phyloP scores from a whole-genome alignment of 2,329 filamentous ascomycete species.

The Trichoderma koningii region DNA sequence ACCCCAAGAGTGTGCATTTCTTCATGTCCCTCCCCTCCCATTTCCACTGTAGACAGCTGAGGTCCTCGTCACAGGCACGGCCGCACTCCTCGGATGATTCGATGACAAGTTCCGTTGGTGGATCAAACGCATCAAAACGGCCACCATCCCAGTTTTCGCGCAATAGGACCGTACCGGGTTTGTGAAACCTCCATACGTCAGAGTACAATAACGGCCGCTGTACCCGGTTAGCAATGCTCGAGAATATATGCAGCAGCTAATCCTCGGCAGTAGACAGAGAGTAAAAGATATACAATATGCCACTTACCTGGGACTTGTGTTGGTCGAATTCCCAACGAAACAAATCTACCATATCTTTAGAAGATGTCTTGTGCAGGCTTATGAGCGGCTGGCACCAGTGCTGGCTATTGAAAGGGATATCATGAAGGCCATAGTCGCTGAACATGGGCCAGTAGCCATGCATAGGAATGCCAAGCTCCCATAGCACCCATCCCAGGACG shows the following conservation, averaged over 20 bases:
- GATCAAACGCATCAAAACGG: conserved; percentile 37
- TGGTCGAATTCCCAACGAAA: conserved; percentile 49
- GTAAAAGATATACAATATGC: background rate
- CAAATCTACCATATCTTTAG: conserved; percentile 51
- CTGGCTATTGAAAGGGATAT: conserved; percentile 48
- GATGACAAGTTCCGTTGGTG: conserved; percentile 33
- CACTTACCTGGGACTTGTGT: conserved; percentile 38
- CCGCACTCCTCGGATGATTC: conserved; percentile 36
- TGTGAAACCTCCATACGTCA: conserved; percentile 43
- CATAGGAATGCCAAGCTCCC: conserved; percentile 47
- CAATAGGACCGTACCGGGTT: conserved; percentile 35
- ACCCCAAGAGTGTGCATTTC: conserved; percentile 35
- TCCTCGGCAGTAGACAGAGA: background rate
- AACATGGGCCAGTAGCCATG: conserved; percentile 54
- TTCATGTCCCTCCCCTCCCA: conserved; percentile 38
- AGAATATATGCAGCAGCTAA: background rate
- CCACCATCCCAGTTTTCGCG: conserved; percentile 39
- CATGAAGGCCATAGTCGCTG: conserved; percentile 51
- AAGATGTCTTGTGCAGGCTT: conserved; percentile 51
- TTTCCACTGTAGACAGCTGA: conserved; percentile 37
- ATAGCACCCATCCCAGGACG: conserved; percentile 51
- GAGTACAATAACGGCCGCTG: conserved; percentile 42
- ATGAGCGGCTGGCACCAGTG: conserved; percentile 55
- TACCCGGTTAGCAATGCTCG: background rate
- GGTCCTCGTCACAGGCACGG: conserved; percentile 33